Evolutionary conservation across 2,329 filamentous ascomycete species (phyloP), one percentile per base, ranked within the genome.

Genomic region (Simplicillium sp.): DNA sequence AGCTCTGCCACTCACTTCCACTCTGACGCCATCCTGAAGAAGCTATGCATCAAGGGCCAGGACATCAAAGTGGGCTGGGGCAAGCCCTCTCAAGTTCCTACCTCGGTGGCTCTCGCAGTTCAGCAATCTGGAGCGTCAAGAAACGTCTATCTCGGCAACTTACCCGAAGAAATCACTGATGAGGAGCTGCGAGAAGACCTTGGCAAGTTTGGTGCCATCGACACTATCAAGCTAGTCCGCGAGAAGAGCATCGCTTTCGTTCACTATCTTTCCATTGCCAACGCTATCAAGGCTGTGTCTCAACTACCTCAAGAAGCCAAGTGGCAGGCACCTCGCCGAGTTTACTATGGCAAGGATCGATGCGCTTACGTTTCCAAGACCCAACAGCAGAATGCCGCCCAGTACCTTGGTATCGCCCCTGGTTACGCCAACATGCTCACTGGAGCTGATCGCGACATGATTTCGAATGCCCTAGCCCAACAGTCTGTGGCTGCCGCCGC

Each of bases 51-150:
- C 70, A 89, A 94, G 66, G 90, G 90, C 18, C 92, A 97, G 70
- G 92, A 98, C 61, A 96, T 98, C 71, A 98, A 98, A 73, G 89
- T 98, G 54, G 92, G 92, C 47, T 98, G 92, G 92, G 92, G 92
- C 48, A 98, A 98, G 68, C 90, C 92, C 28, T 97, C 92, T 3
- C 90, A 95, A 64, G 92, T 98, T 1, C 92, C 92, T 3, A 97
- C 90, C 3, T 97, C 92, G 2, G 92, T 98, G 36, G 88, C 89
- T n/a, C 73, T 97, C 43, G 90, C 92, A 36, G 92, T 97, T 28
- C 92, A 98, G 67, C 92, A 98, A 65, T 96, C 89, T 11, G 89
- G 89, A 39, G 92, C 92, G 25, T 98, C 92, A 14, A 80, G 92
- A 49, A 98, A 98, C 58, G 92, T 98, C 29, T 98, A 98, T 58